Percentiles rank a stretch among this genome's conserved stretches.
Evolutionary conservation across 108 stramenopile genomes (phyloP).

Genomic region (Schizochytrium sp.): DNA sequence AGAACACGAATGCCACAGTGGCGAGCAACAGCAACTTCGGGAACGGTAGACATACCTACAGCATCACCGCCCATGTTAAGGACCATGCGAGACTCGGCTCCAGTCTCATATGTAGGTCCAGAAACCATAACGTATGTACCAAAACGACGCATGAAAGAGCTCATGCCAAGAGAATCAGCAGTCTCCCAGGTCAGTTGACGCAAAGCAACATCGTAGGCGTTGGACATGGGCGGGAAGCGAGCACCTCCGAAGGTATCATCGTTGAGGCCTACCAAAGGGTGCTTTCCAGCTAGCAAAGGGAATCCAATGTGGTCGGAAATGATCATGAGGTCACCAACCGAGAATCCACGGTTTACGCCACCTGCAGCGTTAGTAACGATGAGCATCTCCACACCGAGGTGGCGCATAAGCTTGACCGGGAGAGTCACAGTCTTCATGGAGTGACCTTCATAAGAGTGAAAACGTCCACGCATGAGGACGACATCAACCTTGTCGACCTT

Average conservation of each 20-base stretch:
- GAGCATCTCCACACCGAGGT: constrained; percentile 81
- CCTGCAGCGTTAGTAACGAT: constrained; percentile 93
- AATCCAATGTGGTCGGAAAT: constrained; percentile 89
- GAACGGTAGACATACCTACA: constrained; percentile 89
- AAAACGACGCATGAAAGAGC: constrained; percentile 75
- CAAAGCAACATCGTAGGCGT: constrained; percentile 80
- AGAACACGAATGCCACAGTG: constrained; percentile 88
- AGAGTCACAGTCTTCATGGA: constrained; percentile 84
- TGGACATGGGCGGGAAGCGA: constrained; percentile 85
- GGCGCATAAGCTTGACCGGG: constrained; percentile 74
- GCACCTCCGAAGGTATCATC: constrained; percentile 85
- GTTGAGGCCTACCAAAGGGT: constrained; percentile 88
- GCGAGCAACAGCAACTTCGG: constrained; percentile 89
- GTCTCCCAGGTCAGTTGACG: constrained; percentile 74
- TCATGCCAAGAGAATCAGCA: constrained; percentile 74
- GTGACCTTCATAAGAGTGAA: constrained; percentile 94
- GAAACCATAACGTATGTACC: constrained; percentile 90
- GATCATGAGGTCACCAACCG: constrained; percentile 88
- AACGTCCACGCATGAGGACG: constrained; percentile 88
- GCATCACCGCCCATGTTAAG: constrained; percentile 80
- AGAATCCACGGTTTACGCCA: constrained; percentile 81
- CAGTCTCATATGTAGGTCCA: constrained; percentile 91
- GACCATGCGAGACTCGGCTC: constrained; percentile 84
- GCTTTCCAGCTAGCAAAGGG: constrained; percentile 83
- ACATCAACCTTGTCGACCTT: constrained; percentile 75